Percentiles rank a stretch among this genome's conserved stretches.
Evolutionary conservation across 805 yeast genomes (phyloP).

Genomic region (Candida maesae): DNA sequence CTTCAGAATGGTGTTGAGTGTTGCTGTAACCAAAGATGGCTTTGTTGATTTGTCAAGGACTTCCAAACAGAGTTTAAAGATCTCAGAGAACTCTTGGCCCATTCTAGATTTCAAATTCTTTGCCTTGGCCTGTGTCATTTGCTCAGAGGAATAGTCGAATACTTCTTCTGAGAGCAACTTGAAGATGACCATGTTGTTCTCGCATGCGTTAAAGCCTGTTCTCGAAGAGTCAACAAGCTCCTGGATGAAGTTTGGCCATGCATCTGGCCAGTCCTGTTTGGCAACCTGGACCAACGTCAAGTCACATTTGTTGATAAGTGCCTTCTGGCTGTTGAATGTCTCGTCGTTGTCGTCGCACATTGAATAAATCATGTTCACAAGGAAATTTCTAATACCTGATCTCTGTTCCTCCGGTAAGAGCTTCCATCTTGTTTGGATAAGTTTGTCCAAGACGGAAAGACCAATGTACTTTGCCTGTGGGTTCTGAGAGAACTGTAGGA

Average conservation of each 20-base stretch:
- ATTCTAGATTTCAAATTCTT: constrained; percentile 75
- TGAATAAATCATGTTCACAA: constrained; percentile 89
- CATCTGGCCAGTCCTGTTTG: constrained; percentile 98
- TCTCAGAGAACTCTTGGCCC: constrained; percentile 88
- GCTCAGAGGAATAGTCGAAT: constrained; percentile 92
- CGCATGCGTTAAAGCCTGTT: constrained; percentile 89
- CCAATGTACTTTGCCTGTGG: constrained; percentile 93
- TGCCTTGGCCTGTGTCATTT: constrained; percentile 95
- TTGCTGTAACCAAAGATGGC: constrained; percentile 77
- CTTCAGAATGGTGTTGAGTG: constrained; percentile 75
- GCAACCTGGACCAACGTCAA: constrained; percentile 89
- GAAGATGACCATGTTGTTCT: constrained; percentile 92
- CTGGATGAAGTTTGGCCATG: constrained; percentile 97
- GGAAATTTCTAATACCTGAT: constrained; percentile 87
- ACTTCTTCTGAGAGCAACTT: constrained; percentile 91
- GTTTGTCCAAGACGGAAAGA: constrained; percentile 79
- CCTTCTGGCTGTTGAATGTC: constrained; percentile 64
- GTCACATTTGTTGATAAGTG: constrained; percentile 89
- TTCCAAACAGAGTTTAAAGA: constrained; percentile 89
- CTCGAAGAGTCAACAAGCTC: constrained; percentile 84
- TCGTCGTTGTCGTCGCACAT: constrained; percentile 85
- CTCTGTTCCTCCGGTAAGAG: constrained; percentile 85
- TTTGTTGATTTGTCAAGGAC: constrained; percentile 87
- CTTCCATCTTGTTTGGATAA: constrained; percentile 93
- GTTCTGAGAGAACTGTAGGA: constrained; percentile 70